Evolutionary conservation across 768 basidiomycete genomes (phyloP), one percentile per base, ranked within the genome.

Genomic region (Lentinula guzmanii): DNA sequence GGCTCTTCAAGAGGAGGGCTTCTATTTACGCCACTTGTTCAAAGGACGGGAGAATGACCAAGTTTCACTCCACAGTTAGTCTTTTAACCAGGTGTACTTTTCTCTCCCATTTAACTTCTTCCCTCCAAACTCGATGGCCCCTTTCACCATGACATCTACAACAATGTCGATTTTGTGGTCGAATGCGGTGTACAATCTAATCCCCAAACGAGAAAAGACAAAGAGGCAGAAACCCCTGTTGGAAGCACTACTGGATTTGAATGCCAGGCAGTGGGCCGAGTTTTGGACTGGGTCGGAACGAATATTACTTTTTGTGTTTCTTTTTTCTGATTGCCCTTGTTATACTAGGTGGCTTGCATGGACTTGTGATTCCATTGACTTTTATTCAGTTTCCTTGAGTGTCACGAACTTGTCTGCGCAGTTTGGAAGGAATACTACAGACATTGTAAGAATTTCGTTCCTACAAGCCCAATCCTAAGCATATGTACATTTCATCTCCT

Each of bases 311-410:
- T 56, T 34, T 43, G 18, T 13, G 13, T 51, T 48, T 24, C 2
- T 33, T n/a, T 6, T 21, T 9, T 41, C 53, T 60, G 56, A 57
- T 39, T 9, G 5, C 18, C 60, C 16, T 58, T 39, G 10, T 54
- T 24, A 16, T 15, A 43, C 6, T 55, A 81, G 81, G 71, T 86
- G 41, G 55, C 61, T 62, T 7, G 84, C 85, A 0, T 88, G 87
- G 86, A 85, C 81, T 1, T 80, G 77, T 65, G 86, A 87, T 66
- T 85, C 86, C 0, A 78, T 85, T 67, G 87, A 87, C 67, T 87
- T 84, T 70, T 87, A 89, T 71, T 75, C 78, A 35, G 87, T 82
- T 13, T 78, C 81, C 16, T 72, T 81, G 65, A 77, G 74, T 43
- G 66, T 81, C 28, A 57, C 67, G 8, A 58, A 61, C 37, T 71